These are phyloP conservation scores for Solanum neorickii DNA, from an alignment of 257 asterid genomes.

Conservation along the genomic window DNA sequence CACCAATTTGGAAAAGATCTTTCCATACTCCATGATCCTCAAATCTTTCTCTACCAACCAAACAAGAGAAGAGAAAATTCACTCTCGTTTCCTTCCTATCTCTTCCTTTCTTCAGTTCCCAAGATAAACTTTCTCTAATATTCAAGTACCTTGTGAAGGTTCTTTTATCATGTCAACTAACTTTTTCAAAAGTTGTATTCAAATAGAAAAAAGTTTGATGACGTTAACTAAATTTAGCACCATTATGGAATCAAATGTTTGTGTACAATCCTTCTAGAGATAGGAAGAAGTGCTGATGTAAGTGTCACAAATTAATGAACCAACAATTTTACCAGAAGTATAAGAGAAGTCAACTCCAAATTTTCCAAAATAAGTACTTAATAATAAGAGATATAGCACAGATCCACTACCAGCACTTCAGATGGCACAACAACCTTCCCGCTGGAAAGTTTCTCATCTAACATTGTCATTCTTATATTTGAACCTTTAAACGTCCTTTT, in stretches of 20 bases:
- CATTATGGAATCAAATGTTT: background rate
- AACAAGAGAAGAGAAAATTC: background rate
- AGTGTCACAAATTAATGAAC: background rate
- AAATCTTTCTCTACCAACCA: background rate
- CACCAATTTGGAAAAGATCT: background rate
- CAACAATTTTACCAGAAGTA: background rate
- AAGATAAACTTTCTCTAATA: background rate
- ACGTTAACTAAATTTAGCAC: background rate
- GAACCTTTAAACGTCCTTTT: slow-evolving; percentile 22
- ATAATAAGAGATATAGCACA: background rate
- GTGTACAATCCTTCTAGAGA: background rate
- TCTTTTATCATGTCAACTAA: background rate
- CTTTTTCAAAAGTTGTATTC: background rate
- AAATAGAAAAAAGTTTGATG: too few relatives aligned
- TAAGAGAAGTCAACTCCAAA: background rate
- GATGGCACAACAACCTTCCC: slow-evolving; percentile 31
- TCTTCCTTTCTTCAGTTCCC: background rate
- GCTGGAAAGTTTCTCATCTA: slow-evolving; percentile 34
- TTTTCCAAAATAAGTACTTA: background rate
- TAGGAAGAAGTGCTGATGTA: background rate
- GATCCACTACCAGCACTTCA: slow-evolving; percentile 61
- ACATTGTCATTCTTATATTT: slow-evolving; percentile 41
- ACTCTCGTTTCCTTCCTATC: background rate
- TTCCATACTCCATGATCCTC: background rate
- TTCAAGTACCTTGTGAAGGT: background rate